A percentile compares a stretch with the other conserved stretches of the same genome.
These are phyloP conservation scores for Paracamarosporium sp. DNA, from an alignment of 2,329 filamentous ascomycete genomes.

Conservation along the genomic window DNA sequence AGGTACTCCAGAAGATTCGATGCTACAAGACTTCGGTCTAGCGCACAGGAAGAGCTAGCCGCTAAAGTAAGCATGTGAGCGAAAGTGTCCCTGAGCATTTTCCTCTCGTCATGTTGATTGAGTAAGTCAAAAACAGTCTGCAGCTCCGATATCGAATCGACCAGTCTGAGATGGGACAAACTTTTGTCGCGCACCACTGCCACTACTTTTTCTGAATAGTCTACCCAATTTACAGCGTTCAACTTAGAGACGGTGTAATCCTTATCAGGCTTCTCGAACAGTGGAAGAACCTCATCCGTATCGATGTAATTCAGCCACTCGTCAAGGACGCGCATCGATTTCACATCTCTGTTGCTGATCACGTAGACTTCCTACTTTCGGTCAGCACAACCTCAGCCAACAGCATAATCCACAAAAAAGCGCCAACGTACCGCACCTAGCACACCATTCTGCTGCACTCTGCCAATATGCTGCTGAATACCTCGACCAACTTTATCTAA, in stretches of 20 bases:
- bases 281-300: constrained; percentile 45
- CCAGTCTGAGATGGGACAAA: constrained; percentile 18
- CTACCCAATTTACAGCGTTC: constrained; percentile 29
- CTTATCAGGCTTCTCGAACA: constrained; percentile 43
- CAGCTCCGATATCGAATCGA: constrained; percentile 21
- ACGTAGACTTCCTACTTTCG: constrained; percentile 49
- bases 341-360: constrained; percentile 51
- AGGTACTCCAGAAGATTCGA: constrained; percentile 21
- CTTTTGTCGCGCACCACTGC: constrained; percentile 26
- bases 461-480: too few species aligned
- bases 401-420: neutral
- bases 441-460: constrained; percentile 51
- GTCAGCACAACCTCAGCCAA: constrained; percentile 6
- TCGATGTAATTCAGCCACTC: constrained; percentile 51
- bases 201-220: constrained; percentile 20
- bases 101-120: constrained; percentile 22
- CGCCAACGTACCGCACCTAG: constrained; percentile 46
- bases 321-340: constrained; percentile 47
- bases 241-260: constrained; percentile 42
- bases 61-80: constrained; percentile 14
- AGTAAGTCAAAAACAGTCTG: constrained; percentile 27
- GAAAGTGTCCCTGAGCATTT: too few species aligned
- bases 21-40: constrained; percentile 10
- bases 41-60: constrained; percentile 6
- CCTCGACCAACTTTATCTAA: too few species aligned